phyloP scores from a whole-genome alignment of 495 filamentous ascomycete species.

The Hyaloscypha bicolor region DNA sequence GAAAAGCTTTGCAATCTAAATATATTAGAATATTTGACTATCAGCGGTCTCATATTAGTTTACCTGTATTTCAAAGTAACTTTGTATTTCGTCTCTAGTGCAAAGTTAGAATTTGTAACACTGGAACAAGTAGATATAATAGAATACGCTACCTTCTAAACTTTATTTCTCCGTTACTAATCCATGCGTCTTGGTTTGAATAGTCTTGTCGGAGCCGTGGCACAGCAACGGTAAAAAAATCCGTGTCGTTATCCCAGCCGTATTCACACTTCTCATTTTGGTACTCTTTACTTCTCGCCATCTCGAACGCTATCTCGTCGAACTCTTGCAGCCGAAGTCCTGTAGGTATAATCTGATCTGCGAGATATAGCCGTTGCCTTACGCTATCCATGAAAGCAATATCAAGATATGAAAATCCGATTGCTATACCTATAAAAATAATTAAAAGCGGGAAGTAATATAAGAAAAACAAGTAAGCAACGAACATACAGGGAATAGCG shows the following conservation, averaged over 20 bases:
- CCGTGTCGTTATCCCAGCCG: constrained; percentile 38
- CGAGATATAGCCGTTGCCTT: constrained; percentile 19
- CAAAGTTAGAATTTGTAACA: neutral
- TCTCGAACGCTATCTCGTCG: constrained; percentile 29
- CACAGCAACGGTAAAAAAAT: constrained; percentile 30
- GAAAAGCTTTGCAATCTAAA: constrained; percentile 36
- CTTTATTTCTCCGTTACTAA: constrained; percentile 41
- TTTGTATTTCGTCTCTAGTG: constrained; percentile 37
- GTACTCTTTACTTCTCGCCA: constrained; percentile 33
- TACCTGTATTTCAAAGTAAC: constrained; percentile 44
- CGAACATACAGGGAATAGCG: constrained; percentile 34
- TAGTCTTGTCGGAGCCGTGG: constrained; percentile 36
- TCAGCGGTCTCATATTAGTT: neutral
- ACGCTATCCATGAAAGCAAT: constrained; percentile 25
- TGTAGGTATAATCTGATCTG: constrained; percentile 12
- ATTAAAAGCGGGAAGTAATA: neutral
- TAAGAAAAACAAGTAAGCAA: neutral
- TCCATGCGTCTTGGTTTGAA: constrained; percentile 30
- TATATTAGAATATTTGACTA: neutral
- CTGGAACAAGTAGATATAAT: too few relatives aligned
- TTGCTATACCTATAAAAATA: constrained; percentile 25
- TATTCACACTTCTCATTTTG: constrained; percentile 38
- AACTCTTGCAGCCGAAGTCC: constrained; percentile 18
- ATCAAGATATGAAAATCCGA: constrained; percentile 33
- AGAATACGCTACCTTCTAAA: constrained; percentile 30